phyloP scores from a whole-genome alignment of 768 basidiomycete genomes.

The Leccinum pellstonianum region DNA sequence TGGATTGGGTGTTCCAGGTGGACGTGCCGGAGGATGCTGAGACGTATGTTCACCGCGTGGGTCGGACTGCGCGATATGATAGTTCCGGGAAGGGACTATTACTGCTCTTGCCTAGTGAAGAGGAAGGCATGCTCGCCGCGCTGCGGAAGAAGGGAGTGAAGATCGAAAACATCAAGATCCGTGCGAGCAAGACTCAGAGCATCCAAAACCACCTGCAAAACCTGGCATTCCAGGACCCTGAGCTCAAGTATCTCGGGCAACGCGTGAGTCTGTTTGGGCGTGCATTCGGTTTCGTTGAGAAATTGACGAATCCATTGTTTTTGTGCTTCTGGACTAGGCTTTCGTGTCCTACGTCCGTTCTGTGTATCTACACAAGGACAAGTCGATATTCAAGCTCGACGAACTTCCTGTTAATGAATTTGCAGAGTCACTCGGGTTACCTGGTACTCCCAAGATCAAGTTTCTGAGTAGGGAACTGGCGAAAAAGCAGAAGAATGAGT shows the following conservation, averaged over 20 bases:
- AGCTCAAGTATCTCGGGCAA: conserved; percentile 96
- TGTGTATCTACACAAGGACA: conserved; percentile 90
- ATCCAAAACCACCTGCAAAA: conserved; percentile 89
- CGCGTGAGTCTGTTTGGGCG: conserved; percentile 50
- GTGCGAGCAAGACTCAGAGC: conserved; percentile 79
- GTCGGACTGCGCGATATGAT: conserved; percentile 92
- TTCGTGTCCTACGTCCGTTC: conserved; percentile 96
- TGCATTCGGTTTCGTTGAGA: rapidly evolving
- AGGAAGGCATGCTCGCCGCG: conserved; percentile 80
- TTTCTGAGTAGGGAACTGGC: conserved; percentile 68
- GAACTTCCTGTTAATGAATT: conserved; percentile 81
- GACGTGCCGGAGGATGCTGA: conserved; percentile 98
- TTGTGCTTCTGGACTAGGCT: conserved; percentile 48
- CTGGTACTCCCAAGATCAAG: conserved; percentile 95
- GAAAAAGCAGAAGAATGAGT: conserved; percentile 76
- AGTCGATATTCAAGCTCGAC: conserved; percentile 83
- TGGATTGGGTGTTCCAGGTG: conserved; percentile 96
- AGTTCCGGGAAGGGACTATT: conserved; percentile 84
- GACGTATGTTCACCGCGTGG: conserved; percentile 96
- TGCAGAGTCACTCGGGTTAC: conserved; percentile 87
- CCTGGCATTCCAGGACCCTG: conserved; percentile 90
- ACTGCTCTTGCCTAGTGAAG: conserved; percentile 86
- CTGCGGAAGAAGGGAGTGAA: conserved; percentile 71
- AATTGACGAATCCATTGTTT: conserved; percentile 7
- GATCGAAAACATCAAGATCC: conserved; percentile 82